Conservation (phyloP, 2,329 filamentous ascomycete genomes). For the Aspergillus neoniger region DNA sequence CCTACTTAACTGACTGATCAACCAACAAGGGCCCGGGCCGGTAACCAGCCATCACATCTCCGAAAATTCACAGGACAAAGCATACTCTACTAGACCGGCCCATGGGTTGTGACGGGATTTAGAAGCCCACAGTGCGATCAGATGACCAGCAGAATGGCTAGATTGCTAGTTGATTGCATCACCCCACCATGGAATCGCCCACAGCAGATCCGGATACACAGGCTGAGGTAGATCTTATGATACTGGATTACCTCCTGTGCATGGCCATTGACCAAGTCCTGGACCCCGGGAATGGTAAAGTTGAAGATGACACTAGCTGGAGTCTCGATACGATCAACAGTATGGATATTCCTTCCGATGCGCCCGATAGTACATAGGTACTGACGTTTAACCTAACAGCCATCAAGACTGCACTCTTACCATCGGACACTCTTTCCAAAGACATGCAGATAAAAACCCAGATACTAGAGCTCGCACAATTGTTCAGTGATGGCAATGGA, state of each 20-base stretch:
- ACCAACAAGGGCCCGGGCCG: too few relatives aligned
- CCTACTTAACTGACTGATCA: too few relatives aligned
- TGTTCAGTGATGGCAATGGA: slow-evolving; percentile 40
- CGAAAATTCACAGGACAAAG: too few relatives aligned
- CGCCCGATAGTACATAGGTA: background rate
- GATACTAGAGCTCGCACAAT: slow-evolving; percentile 50
- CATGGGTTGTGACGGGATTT: too few relatives aligned
- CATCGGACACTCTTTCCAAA: slow-evolving; percentile 39
- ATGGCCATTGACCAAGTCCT: slow-evolving; percentile 49
- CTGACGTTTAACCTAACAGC: slow-evolving; percentile 30
- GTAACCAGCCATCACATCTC: too few relatives aligned
- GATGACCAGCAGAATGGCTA: background rate
- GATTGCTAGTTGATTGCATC: background rate
- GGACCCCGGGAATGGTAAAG: slow-evolving; percentile 26
- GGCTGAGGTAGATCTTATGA: slow-evolving; percentile 55
- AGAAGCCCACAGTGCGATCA: background rate
- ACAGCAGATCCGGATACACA: slow-evolving; percentile 37
- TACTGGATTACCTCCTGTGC: slow-evolving; percentile 59
- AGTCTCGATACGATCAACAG: slow-evolving; percentile 29
- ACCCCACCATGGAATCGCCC: slow-evolving; percentile 20
- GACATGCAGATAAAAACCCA: slow-evolving; percentile 52
- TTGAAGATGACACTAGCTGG: slow-evolving; percentile 24
- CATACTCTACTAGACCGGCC: too few relatives aligned
- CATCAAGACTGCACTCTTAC: slow-evolving; percentile 48
- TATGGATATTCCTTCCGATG: slow-evolving; percentile 20